Percentiles rank a stretch among this genome's conserved stretches.
phyloP scores from a whole-genome alignment of 345 rosid species.

The Cardamine resedifolia region DNA sequence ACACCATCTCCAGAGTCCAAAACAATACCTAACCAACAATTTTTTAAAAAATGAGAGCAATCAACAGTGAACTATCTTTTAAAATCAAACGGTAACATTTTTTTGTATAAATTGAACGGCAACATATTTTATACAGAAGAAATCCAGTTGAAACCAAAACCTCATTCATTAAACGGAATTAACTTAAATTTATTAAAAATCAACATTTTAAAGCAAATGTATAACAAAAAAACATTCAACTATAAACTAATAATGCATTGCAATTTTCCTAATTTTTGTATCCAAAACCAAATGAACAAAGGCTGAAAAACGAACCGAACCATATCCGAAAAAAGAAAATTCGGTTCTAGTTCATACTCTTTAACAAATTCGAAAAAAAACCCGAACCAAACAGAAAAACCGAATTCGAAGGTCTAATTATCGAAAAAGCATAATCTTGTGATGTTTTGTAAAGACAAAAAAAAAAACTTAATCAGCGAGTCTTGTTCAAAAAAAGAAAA shows the following conservation, averaged over 20 bases:
- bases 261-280: no score
- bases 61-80: neutral
- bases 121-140: neutral
- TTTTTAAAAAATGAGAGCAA: neutral
- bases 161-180: neutral
- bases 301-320: no score
- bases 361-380: neutral
- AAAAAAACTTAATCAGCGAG: neutral
- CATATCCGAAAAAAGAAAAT: neutral
- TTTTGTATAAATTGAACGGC: no score
- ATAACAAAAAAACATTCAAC: no score
- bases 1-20: constrained; percentile 74
- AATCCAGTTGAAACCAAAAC: no score
- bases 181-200: no score
- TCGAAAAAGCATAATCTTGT: neutral
- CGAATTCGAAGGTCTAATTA: neutral
- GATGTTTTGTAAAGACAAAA: neutral
- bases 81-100: neutral
- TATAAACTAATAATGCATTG: no score
- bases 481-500: neutral
- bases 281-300: no score
- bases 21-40: constrained; percentile 49
- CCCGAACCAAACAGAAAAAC: neutral
- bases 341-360: neutral
- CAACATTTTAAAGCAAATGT: no score